Conservation (phyloP, 1,284 basidiomycete species). For the Cronartium ribicola region DNA sequence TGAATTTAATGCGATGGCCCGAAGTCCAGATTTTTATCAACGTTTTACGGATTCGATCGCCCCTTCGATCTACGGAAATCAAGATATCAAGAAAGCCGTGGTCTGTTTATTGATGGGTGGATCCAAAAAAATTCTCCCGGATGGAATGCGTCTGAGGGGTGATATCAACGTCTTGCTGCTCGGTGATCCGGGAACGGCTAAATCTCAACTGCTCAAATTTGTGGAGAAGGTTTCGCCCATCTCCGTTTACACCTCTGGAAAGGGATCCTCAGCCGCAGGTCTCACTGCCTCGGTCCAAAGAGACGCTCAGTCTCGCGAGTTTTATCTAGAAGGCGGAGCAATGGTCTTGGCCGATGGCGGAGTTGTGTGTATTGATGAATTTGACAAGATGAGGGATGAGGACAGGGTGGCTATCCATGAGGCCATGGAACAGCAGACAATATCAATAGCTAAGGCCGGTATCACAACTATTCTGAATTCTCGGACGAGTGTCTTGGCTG, state of each 20-base stretch:
- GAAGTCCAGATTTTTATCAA: constrained; percentile 87
- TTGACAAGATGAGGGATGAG: constrained; percentile 99
- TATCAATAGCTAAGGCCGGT: constrained; percentile 98
- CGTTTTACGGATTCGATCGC: constrained; percentile 90
- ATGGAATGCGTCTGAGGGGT: constrained; percentile 93
- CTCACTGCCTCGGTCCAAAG: constrained; percentile 95
- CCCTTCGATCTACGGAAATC: constrained; percentile 92
- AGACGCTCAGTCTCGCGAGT: constrained; percentile 86
- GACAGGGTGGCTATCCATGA: constrained; percentile 99
- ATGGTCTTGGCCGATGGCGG: constrained; percentile 99
- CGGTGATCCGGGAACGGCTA: constrained; percentile 97
- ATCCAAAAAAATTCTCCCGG: constrained; percentile 95
- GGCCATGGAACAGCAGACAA: constrained; percentile 99
- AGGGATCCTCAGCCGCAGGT: constrained; percentile 96
- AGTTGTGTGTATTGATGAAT: constrained; percentile 99
- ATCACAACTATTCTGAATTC: constrained; percentile 98
- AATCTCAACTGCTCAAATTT: constrained; percentile 94
- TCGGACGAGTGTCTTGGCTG: constrained; percentile 89
- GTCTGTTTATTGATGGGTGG: constrained; percentile 92
- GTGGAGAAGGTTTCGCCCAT: constrained; percentile 98
- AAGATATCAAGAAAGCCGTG: constrained; percentile 99
- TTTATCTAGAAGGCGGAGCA: constrained; percentile 96
- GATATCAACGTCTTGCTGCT: constrained; percentile 96
- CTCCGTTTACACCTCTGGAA: constrained; percentile 95
- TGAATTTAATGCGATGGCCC: constrained; percentile 80